A percentile compares a stretch with the other conserved stretches of the same genome.
These are phyloP conservation scores for Geosmithia flava DNA, from an alignment of 2,329 filamentous ascomycete genomes.

Conservation along the genomic window DNA sequence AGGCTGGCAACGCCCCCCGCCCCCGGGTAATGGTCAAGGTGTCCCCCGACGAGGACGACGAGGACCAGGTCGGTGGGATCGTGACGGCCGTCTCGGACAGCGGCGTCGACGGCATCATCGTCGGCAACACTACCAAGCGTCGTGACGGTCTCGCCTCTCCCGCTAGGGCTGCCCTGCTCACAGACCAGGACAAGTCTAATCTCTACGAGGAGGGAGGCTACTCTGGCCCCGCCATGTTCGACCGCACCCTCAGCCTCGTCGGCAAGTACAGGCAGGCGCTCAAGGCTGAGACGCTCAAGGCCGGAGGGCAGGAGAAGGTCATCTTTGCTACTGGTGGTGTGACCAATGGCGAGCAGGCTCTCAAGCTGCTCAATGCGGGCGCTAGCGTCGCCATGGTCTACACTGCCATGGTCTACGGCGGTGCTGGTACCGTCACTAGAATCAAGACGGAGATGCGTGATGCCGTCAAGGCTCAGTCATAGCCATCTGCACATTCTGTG, in stretches of 20 bases:
- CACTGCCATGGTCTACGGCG: constrained; percentile 58
- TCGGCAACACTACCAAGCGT: constrained; percentile 91
- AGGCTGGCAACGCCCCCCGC: constrained; percentile 27
- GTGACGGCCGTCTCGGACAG: constrained; percentile 72
- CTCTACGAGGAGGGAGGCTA: constrained; percentile 76
- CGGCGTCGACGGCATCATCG: constrained; percentile 89
- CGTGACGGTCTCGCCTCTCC: constrained; percentile 58
- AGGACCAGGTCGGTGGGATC: constrained; percentile 76
- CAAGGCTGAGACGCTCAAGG: constrained; percentile 30
- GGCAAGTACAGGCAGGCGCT: constrained; percentile 63
- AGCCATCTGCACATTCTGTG: not conserved
- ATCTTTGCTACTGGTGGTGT: constrained; percentile 94
- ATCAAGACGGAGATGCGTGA: constrained; percentile 52
- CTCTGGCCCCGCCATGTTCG: constrained; percentile 82
- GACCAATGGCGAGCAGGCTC: constrained; percentile 73
- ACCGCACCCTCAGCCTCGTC: constrained; percentile 66
- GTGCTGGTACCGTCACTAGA: constrained; percentile 50
- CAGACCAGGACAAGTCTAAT: constrained; percentile 51
- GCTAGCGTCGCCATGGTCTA: constrained; percentile 89
- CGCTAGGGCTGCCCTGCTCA: constrained; percentile 50
- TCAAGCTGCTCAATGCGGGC: constrained; percentile 73
- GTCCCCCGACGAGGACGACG: constrained; percentile 84
- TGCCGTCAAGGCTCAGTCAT: constrained; percentile 13
- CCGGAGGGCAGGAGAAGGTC: constrained; percentile 47
- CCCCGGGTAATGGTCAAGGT: constrained; percentile 88